Evolutionary conservation across 257 asterid species (phyloP).

Genomic region (Rehmannia glutinosa): DNA sequence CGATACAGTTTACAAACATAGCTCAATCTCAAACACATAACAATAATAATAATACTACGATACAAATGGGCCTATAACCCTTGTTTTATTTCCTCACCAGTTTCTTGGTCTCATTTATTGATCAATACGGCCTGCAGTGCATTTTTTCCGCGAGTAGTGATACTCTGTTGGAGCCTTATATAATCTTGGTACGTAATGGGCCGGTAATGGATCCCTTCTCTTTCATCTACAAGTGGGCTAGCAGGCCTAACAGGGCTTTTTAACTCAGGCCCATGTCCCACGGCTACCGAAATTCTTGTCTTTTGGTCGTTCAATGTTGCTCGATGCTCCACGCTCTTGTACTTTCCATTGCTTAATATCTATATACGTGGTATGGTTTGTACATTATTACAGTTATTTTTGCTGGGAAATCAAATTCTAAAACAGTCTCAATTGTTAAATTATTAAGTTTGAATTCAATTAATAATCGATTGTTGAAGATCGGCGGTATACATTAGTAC

Average conservation of each 20-base stretch:
- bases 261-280: slow-evolving; percentile 44
- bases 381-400: not conserved
- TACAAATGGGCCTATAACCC: not conserved
- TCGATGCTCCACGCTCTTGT: slow-evolving; percentile 61
- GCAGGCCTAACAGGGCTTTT: slow-evolving; percentile 31
- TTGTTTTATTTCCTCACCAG: not conserved
- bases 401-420: not conserved
- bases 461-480: too few relatives aligned
- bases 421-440: too few relatives aligned
- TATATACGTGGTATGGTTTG: not conserved
- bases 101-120: not conserved
- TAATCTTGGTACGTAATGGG: slow-evolving; percentile 41
- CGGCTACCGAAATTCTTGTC: slow-evolving; percentile 47
- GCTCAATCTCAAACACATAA: too few relatives aligned
- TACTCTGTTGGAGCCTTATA: slow-evolving; percentile 34
- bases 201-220: slow-evolving; percentile 8
- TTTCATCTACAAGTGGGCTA: slow-evolving; percentile 14
- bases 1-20: too few relatives aligned
- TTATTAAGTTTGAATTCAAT: too few relatives aligned
- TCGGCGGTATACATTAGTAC: too few relatives aligned
- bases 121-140: slow-evolving; percentile 27
- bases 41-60: too few relatives aligned
- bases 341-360: slow-evolving; percentile 58
- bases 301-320: slow-evolving; percentile 32
- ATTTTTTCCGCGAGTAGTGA: slow-evolving; percentile 34